Evolutionary conservation across 805 yeast genomes (phyloP).

Genomic region (Yarrowia sp.): DNA sequence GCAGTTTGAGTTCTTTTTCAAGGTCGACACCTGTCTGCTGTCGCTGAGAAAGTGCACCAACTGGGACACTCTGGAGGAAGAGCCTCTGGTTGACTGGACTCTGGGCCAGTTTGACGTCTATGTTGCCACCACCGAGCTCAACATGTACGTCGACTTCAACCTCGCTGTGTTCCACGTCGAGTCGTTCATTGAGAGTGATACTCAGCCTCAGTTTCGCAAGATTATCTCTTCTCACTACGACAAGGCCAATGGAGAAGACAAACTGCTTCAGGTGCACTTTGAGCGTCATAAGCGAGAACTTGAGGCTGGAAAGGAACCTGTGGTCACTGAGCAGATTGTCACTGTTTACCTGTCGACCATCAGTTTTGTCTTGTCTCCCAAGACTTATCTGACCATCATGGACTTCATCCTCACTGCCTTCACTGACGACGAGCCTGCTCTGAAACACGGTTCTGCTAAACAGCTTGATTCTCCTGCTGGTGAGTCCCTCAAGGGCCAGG

Average conservation of each 20-base stretch:
- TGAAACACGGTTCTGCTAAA: slow-evolving; percentile 1
- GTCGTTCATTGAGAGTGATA: slow-evolving; percentile 73
- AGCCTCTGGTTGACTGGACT: slow-evolving; percentile 71
- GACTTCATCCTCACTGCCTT: slow-evolving; percentile 87
- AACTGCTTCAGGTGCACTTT: slow-evolving; percentile 67
- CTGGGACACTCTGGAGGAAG: slow-evolving; percentile 64
- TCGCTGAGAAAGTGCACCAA: slow-evolving; percentile 73
- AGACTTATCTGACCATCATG: slow-evolving; percentile 75
- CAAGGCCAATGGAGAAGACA: slow-evolving; percentile 46
- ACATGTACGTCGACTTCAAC: slow-evolving; percentile 68
- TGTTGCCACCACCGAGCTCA: slow-evolving; percentile 65
- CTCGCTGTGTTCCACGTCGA: slow-evolving; percentile 72
- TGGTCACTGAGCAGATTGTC: slow-evolving; percentile 72
- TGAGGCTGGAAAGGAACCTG: slow-evolving; percentile 56
- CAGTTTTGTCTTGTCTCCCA: slow-evolving; percentile 74
- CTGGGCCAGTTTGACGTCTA: slow-evolving; percentile 69
- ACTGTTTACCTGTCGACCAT: slow-evolving; percentile 78
- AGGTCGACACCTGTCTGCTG: slow-evolving; percentile 67
- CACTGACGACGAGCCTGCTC: slow-evolving; percentile 67
- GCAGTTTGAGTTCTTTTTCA: slow-evolving; percentile 72
- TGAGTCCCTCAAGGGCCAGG: slow-evolving; percentile 6
- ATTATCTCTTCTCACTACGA: slow-evolving; percentile 65
- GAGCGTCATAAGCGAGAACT: slow-evolving; percentile 66
- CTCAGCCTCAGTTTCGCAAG: slow-evolving; percentile 68
- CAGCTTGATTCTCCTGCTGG: background rate